Evolutionary conservation across 306 rosid species (phyloP).

Genomic region (Quercus mongolica): DNA sequence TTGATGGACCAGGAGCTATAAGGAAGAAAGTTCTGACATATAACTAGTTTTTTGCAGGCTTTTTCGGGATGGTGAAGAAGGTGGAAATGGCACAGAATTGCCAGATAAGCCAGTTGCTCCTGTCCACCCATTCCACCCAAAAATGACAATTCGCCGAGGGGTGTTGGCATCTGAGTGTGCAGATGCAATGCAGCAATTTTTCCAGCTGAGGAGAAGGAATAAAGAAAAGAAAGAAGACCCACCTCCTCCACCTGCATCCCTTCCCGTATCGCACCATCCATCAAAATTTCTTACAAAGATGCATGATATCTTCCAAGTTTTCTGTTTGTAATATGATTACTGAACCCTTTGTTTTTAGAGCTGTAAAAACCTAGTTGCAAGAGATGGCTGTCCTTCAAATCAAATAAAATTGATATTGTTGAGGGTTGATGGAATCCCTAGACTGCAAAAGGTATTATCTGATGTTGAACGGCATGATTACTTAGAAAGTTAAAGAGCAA

Average conservation of each 20-base stretch:
- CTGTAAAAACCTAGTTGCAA: neutral
- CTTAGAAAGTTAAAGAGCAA: neutral
- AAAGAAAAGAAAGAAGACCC: slow-evolving; percentile 44
- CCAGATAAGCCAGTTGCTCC: slow-evolving; percentile 65
- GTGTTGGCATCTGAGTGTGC: slow-evolving; percentile 77
- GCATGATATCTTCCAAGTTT: slow-evolving; percentile 74
- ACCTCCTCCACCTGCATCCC: slow-evolving; percentile 31
- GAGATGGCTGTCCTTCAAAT: neutral
- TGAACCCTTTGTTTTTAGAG: slow-evolving; percentile 1
- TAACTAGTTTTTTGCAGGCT: slow-evolving; percentile 40
- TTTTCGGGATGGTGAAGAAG: slow-evolving; percentile 67
- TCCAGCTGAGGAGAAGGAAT: slow-evolving; percentile 72
- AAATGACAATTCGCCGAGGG: slow-evolving; percentile 68
- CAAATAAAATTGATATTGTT: neutral
- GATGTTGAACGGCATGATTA: neutral
- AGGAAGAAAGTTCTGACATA: neutral
- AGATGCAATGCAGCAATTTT: slow-evolving; percentile 87
- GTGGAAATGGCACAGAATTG: slow-evolving; percentile 36
- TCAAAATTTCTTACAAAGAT: slow-evolving; percentile 62
- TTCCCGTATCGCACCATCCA: slow-evolving; percentile 43
- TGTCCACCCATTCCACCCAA: slow-evolving; percentile 94
- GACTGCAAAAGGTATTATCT: neutral
- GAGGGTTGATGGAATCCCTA: neutral
- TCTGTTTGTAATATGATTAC: slow-evolving; percentile 46
- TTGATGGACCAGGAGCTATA: neutral